Evolutionary conservation across 176 grass and related monocot species (phyloP), one percentile per base, ranked within the genome.

Genomic region (Cymbopogon citratus): DNA sequence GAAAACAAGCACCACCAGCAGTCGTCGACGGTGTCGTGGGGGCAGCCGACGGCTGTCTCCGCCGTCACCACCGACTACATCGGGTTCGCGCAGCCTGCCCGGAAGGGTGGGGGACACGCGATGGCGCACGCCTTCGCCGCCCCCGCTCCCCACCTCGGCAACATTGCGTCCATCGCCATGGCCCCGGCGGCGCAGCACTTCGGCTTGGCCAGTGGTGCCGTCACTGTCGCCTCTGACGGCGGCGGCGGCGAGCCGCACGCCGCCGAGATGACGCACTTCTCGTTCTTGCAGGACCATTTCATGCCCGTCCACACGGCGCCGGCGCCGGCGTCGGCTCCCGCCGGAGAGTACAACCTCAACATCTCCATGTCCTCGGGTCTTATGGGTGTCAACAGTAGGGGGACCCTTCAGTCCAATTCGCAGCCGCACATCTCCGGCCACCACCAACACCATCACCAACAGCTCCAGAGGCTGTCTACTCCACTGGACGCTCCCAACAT

Each of bases 341-440:
- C 92, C 68, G 82, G 63, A 59, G 84, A 94, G 34, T 97, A 97
- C 82, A 97, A 84, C 75, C 89, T 97, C 79, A 90, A 91, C 84
- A 90, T 97, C 89, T 90, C 91, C 71, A 94, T 94, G 64, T 89
- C 91, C 73, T 91, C 94, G n/a, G 88, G 77, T 85, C 75, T 93
- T 18, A 71, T 90, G 69, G 91, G 91, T 56, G 80, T 93, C 88
- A 93, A 86, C 46, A 88, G 79, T 61, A 97, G 94, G 94, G 94
- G 94, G 82, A 88, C 94, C 94, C 94, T 97, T 97, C 94, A 97
- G 94, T 97, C 94, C 94, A 97, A 97, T 97, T 97, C 91, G 60
- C 85, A 81, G 79, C 62, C 88, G 25, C 82, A 90, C 34, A 71
- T 90, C 67, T 85, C 89, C 66, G 73, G 81, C 73, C 77, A 83